Evolutionary conservation across 1,284 basidiomycete genomes (phyloP).

Genomic region (Ceratobasidium sp.): DNA sequence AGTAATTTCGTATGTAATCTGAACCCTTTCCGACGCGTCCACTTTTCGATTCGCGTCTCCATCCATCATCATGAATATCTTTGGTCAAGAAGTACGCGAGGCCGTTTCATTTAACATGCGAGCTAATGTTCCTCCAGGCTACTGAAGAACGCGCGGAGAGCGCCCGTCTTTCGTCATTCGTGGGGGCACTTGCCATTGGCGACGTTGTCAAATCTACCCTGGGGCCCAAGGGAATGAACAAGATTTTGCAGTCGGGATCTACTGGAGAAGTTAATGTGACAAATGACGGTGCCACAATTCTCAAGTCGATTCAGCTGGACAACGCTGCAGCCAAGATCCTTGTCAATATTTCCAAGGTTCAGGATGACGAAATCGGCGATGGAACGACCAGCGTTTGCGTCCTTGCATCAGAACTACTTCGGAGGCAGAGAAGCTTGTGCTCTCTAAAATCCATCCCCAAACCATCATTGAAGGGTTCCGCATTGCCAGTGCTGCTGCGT

Average conservation of each 20-base stretch:
- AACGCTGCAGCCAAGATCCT: slow-evolving; percentile 99
- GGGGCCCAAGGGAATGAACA: slow-evolving; percentile 97
- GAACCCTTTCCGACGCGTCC: slow-evolving; percentile 37
- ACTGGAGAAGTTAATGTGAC: slow-evolving; percentile 95
- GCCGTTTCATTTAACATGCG: background rate
- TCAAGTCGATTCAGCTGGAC: slow-evolving; percentile 96
- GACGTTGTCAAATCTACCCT: slow-evolving; percentile 98
- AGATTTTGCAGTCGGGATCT: slow-evolving; percentile 91
- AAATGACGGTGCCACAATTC: slow-evolving; percentile 98
- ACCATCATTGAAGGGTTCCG: slow-evolving; percentile 99
- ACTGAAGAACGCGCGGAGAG: slow-evolving; percentile 99
- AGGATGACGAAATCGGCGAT: slow-evolving; percentile 99
- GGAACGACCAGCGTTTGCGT: slow-evolving; percentile 97
- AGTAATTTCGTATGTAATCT: slow-evolving; percentile 16
- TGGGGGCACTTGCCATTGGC: slow-evolving; percentile 94
- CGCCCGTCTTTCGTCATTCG: slow-evolving; percentile 97
- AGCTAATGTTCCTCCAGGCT: slow-evolving; percentile 61
- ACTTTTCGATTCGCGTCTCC: slow-evolving; percentile 37
- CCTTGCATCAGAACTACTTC: slow-evolving; percentile 86
- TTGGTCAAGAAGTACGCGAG: slow-evolving; percentile 53
- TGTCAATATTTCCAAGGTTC: slow-evolving; percentile 99
- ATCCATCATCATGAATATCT: slow-evolving; percentile 51
- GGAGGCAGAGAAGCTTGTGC: slow-evolving; percentile 98
- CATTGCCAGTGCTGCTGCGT: slow-evolving; percentile 86
- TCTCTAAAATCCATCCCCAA: slow-evolving; percentile 94